These are phyloP conservation scores for Ilex asprella DNA, from an alignment of 257 asterid species.

Conservation along the genomic window DNA sequence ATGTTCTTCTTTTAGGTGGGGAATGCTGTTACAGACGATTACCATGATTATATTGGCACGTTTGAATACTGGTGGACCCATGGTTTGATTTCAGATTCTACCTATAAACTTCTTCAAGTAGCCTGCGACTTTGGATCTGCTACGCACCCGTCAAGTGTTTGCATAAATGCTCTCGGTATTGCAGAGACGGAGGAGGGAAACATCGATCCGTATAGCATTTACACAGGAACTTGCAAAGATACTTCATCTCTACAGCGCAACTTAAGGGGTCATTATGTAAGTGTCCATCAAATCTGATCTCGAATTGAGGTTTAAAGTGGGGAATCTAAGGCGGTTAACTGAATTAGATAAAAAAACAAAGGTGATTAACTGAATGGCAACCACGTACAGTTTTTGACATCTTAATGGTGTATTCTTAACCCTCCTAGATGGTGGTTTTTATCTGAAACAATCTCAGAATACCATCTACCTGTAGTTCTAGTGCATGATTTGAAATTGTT, in stretches of 20 bases:
- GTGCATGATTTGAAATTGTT: too few relatives aligned
- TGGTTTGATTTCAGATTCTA: conserved; percentile 89
- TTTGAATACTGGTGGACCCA: conserved; percentile 99
- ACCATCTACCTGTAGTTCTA: too few relatives aligned
- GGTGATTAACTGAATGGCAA: too few relatives aligned
- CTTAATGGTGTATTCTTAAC: too few relatives aligned
- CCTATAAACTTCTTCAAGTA: conserved; percentile 51
- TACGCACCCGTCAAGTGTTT: conserved; percentile 72
- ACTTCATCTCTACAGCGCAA: conserved; percentile 48
- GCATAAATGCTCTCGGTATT: conserved; percentile 41
- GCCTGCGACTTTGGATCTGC: conserved; percentile 69
- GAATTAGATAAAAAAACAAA: too few relatives aligned
- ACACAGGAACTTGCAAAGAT: conserved; percentile 63
- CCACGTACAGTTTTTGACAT: too few relatives aligned
- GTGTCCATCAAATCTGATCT: conserved; percentile 18
- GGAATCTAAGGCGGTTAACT: not conserved
- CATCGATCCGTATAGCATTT: conserved; percentile 87
- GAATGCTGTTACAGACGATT: conserved; percentile 94
- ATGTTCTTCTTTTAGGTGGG: conserved; percentile 56
- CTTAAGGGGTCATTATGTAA: conserved; percentile 80
- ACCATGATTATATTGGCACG: conserved; percentile 76
- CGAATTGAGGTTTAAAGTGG: not conserved
- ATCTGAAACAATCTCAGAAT: too few relatives aligned
- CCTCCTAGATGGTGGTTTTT: too few relatives aligned
- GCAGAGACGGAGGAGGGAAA: conserved; percentile 77